A percentile compares a stretch with the other conserved stretches of the same genome.
These are phyloP conservation scores for Phylloporus sp. DNA, from an alignment of 1,284 basidiomycete genomes.

Conservation along the genomic window DNA sequence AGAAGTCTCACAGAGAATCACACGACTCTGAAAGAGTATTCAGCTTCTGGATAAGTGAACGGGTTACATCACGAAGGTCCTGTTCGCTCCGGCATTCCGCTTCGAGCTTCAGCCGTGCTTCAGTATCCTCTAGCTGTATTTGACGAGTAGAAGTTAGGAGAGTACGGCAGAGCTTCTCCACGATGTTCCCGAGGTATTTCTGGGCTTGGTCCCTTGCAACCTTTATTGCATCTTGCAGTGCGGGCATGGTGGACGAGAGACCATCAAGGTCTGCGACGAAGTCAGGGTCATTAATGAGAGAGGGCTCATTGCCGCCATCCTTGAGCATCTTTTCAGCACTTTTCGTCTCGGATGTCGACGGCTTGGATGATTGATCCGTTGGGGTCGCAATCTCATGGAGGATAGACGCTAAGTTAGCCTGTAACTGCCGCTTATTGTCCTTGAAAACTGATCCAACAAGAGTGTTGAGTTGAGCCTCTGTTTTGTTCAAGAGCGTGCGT, in stretches of 20 bases:
- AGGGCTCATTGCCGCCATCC: slow-evolving; percentile 27
- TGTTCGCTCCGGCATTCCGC: slow-evolving; percentile 26
- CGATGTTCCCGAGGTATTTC: slow-evolving; percentile 28
- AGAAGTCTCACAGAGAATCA: slow-evolving; percentile 28
- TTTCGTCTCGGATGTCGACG: slow-evolving; percentile 18
- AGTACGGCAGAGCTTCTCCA: slow-evolving; percentile 33
- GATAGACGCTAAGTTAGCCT: slow-evolving; percentile 22
- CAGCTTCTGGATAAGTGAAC: slow-evolving; percentile 33
- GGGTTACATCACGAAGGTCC: slow-evolving; percentile 24
- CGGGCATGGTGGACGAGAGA: slow-evolving; percentile 20
- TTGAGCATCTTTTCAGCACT: slow-evolving; percentile 33
- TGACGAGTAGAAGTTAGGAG: slow-evolving; percentile 19
- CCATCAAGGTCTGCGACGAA: slow-evolving; percentile 42
- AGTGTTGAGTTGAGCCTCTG: slow-evolving; percentile 20
- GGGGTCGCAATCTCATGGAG: slow-evolving; percentile 19
- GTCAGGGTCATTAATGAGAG: slow-evolving; percentile 36
- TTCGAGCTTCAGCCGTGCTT: slow-evolving; percentile 31
- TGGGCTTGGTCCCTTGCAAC: slow-evolving; percentile 31
- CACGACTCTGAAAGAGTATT: slow-evolving; percentile 31
- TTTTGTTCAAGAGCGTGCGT: slow-evolving; percentile 19
- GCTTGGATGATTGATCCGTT: slow-evolving; percentile 11
- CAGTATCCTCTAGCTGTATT: slow-evolving; percentile 36
- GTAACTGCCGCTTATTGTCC: slow-evolving; percentile 24
- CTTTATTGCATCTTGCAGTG: slow-evolving; percentile 32
- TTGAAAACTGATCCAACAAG: slow-evolving; percentile 25